phyloP scores from a whole-genome alignment of 148 eudicot genomes.

The Fallopia convolvulus region DNA sequence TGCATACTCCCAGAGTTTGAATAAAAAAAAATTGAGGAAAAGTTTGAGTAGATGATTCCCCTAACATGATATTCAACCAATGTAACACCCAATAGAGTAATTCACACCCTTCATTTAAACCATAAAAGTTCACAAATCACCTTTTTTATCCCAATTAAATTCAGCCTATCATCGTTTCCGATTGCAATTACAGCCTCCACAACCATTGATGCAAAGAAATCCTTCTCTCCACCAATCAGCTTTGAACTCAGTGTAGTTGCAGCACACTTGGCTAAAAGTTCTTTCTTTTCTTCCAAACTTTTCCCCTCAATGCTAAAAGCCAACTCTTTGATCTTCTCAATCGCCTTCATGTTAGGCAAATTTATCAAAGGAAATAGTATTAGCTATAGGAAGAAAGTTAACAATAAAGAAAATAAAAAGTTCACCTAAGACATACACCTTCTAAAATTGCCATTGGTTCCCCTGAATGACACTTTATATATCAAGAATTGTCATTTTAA shows the following conservation, averaged over 20 bases:
- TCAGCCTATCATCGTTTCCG: conserved; percentile 77
- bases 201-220: conserved; percentile 90
- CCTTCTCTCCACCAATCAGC: conserved; percentile 96
- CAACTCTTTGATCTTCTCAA: conserved; percentile 78
- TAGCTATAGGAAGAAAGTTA: background rate
- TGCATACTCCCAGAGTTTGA: no score
- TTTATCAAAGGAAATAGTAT: background rate
- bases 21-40: no score
- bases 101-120: background rate
- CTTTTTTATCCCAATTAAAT: conserved; percentile 91
- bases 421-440: background rate
- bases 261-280: conserved; percentile 83
- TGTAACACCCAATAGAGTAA: background rate
- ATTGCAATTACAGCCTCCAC: conserved; percentile 88
- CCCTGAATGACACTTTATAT: background rate
- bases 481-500: background rate
- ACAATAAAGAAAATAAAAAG: background rate
- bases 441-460: background rate
- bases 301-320: conserved; percentile 90
- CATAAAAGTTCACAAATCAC: conserved; percentile 22
- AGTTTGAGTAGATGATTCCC: no score
- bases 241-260: conserved; percentile 88
- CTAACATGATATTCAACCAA: no score
- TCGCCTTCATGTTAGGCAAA: conserved; percentile 38
- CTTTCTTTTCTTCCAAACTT: conserved; percentile 82